phyloP scores from a whole-genome alignment of 202 grass and related monocot genomes.

The Zizania palustris region DNA sequence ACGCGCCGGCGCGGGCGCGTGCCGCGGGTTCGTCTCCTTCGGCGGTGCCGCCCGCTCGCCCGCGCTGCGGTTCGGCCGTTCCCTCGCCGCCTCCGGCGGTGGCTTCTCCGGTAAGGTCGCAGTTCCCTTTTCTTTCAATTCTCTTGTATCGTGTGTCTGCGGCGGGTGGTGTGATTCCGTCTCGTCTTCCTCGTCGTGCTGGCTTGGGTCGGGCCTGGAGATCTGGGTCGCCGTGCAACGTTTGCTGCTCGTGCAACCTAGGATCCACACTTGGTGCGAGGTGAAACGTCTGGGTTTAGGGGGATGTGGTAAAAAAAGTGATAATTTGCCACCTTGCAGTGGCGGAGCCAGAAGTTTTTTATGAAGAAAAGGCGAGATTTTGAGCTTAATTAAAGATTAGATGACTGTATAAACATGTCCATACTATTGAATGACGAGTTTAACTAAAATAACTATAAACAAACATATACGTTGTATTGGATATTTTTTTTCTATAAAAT shows the following conservation, averaged over 20 bases:
- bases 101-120: conserved; percentile 31
- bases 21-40: conserved; percentile 46
- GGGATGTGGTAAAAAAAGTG: too few relatives aligned
- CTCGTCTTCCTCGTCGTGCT: not conserved
- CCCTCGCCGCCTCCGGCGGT: not conserved
- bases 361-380: too few relatives aligned
- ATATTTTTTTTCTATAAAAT: too few relatives aligned
- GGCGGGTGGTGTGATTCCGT: not conserved
- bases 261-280: not conserved
- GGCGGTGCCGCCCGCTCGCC: not conserved
- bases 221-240: conserved; percentile 3
- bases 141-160: not conserved
- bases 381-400: too few relatives aligned
- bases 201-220: not conserved
- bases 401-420: too few relatives aligned
- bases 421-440: too few relatives aligned
- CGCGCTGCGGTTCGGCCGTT: conserved; percentile 19
- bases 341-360: too few relatives aligned
- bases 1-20: too few relatives aligned
- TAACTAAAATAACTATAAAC: too few relatives aligned
- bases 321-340: too few relatives aligned
- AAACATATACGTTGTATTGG: too few relatives aligned
- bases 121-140: not conserved
- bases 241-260: not conserved
- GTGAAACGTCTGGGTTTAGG: too few relatives aligned